Conservation (phyloP, 305 asterid species). For the Plantago lanceolata region DNA sequence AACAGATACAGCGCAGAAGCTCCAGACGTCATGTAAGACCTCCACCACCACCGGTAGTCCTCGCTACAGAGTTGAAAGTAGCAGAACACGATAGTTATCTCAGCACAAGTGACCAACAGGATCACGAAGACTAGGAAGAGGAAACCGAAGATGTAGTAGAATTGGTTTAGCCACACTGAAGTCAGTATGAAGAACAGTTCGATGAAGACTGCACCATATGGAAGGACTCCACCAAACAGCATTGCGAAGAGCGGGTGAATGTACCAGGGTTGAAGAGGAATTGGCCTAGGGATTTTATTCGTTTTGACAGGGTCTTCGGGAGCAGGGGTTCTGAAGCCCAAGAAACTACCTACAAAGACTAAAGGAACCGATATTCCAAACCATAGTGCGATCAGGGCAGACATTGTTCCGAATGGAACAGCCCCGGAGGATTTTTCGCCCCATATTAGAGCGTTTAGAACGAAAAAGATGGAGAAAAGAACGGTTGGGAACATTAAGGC, state of each 20-base stretch:
- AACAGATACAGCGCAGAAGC: conserved; percentile 48
- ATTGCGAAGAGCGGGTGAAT: conserved; percentile 38
- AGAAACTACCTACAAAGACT: conserved; percentile 43
- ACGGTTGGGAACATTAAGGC: conserved; percentile 40
- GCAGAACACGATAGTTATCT: conserved; percentile 45
- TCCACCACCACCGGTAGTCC: conserved; percentile 59
- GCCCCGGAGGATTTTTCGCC: conserved; percentile 59
- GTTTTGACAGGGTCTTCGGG: conserved; percentile 38
- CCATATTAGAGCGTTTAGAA: conserved; percentile 47
- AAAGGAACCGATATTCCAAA: conserved; percentile 47
- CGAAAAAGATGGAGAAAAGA: conserved; percentile 37
- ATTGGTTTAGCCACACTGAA: conserved; percentile 53
- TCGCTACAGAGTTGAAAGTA: conserved; percentile 50
- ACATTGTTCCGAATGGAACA: conserved; percentile 48
- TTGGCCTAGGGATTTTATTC: conserved; percentile 47
- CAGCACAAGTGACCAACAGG: conserved; percentile 45
- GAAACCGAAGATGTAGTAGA: conserved; percentile 54
- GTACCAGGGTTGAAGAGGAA: conserved; percentile 51
- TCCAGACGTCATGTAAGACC: conserved; percentile 42
- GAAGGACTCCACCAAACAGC: conserved; percentile 47
- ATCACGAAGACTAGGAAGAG: conserved; percentile 42
- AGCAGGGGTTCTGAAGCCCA: conserved; percentile 31
- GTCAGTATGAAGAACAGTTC: conserved; percentile 53
- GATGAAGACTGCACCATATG: conserved; percentile 47
- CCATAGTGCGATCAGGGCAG: conserved; percentile 44